phyloP scores from a whole-genome alignment of 371 early-diverging fungal species.

The Conidiobolus incongruus region DNA sequence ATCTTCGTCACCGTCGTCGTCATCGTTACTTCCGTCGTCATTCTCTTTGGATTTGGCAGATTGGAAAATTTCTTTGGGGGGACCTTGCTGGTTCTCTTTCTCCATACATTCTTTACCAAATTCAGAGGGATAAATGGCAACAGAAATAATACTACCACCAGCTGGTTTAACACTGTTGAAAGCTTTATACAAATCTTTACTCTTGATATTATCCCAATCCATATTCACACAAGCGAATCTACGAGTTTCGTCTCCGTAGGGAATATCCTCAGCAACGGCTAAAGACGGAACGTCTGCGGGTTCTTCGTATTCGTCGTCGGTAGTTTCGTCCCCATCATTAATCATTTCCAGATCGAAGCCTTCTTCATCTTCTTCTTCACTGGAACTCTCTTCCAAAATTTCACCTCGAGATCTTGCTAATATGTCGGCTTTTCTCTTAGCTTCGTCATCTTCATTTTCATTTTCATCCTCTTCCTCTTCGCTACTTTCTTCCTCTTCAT shows the following conservation, averaged over 20 bases:
- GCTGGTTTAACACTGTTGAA: slow-evolving; percentile 69
- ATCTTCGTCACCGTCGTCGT: slow-evolving; percentile 12
- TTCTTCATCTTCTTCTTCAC: slow-evolving; percentile 18
- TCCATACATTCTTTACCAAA: slow-evolving; percentile 84
- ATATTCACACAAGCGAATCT: slow-evolving; percentile 86
- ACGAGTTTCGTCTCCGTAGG: slow-evolving; percentile 61
- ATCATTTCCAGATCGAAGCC: too few species aligned
- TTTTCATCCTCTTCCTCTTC: slow-evolving; percentile 11
- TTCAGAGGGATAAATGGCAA: slow-evolving; percentile 81
- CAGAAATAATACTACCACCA: slow-evolving; percentile 42
- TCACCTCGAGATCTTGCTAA: slow-evolving; percentile 36
- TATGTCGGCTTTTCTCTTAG: slow-evolving; percentile 69
- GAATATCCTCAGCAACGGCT: slow-evolving; percentile 21
- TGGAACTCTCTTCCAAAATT: slow-evolving; percentile 19
- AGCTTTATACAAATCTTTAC: slow-evolving; percentile 68
- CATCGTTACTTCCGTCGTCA: slow-evolving; percentile 13
- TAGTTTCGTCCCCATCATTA: slow-evolving; percentile 24
- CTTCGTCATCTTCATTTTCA: slow-evolving; percentile 25
- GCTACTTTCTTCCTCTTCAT: slow-evolving; percentile 13
- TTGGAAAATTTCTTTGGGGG: slow-evolving; percentile 62
- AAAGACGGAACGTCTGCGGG: not conserved
- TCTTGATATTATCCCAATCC: slow-evolving; percentile 91
- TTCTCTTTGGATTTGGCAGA: slow-evolving; percentile 7
- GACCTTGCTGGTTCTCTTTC: slow-evolving; percentile 50
- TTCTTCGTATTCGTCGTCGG: slow-evolving; percentile 7